Evolutionary conservation across 2,329 filamentous ascomycete genomes (phyloP).

Genomic region (Clonostachys solani): DNA sequence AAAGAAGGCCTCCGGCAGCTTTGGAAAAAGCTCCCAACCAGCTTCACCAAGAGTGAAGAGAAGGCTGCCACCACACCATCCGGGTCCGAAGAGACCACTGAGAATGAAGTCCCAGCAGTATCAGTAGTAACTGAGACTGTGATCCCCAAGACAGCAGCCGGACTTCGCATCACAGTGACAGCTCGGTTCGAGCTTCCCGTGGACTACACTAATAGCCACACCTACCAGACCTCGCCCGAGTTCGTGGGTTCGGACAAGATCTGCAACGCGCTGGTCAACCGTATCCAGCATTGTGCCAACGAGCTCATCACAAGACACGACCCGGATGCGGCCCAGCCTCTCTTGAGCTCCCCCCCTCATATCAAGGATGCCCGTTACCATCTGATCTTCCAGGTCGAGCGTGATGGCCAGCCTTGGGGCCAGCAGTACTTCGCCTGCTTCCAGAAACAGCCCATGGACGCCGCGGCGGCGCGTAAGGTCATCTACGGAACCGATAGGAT

Average conservation of each 20-base stretch:
- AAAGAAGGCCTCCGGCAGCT: too few species aligned
- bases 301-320: slow-evolving; percentile 51
- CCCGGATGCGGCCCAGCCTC: slow-evolving; percentile 35
- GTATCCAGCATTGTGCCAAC: slow-evolving; percentile 44
- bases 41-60: too few species aligned
- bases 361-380: slow-evolving; percentile 43
- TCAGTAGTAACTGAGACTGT: too few species aligned
- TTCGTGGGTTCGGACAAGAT: slow-evolving; percentile 40
- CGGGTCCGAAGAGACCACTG: too few species aligned
- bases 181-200: slow-evolving; percentile 40
- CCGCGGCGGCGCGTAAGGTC: slow-evolving; percentile 37
- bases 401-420: slow-evolving; percentile 33
- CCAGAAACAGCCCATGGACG: slow-evolving; percentile 40
- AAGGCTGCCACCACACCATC: too few species aligned
- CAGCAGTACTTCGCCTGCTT: slow-evolving; percentile 44
- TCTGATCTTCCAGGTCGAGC: slow-evolving; percentile 39
- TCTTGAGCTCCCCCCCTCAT: slow-evolving; percentile 15
- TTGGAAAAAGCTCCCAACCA: too few species aligned
- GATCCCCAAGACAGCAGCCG: neutral
- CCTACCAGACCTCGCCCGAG: slow-evolving; percentile 39
- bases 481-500: slow-evolving; percentile 44
- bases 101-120: too few species aligned
- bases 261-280: slow-evolving; percentile 42
- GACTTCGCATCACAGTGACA: slow-evolving; percentile 35
- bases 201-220: slow-evolving; percentile 35